Evolutionary conservation across 805 yeast species (phyloP).

Genomic region (Zygoascus tannicola): DNA sequence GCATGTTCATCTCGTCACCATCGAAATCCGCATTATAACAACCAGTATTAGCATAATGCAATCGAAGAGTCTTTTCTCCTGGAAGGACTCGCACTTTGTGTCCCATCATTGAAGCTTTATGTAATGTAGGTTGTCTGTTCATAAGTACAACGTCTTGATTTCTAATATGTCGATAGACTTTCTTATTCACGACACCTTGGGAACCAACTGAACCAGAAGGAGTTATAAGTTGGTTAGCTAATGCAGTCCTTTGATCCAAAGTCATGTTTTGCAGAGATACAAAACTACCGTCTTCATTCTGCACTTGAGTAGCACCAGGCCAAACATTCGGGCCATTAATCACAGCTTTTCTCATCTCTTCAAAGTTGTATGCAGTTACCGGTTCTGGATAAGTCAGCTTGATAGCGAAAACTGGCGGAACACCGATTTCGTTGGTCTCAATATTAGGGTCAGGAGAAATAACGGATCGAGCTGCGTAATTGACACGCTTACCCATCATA

Average conservation of each 20-base stretch:
- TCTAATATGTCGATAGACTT: slow-evolving; percentile 88
- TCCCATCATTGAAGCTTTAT: slow-evolving; percentile 99
- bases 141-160: slow-evolving; percentile 92
- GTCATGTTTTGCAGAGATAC: slow-evolving; percentile 83
- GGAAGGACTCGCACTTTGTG: slow-evolving; percentile 95
- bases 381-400: slow-evolving; percentile 98
- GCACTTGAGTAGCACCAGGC: slow-evolving; percentile 98
- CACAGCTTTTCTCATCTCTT: slow-evolving; percentile 87
- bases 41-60: slow-evolving; percentile 98
- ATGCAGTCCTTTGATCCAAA: slow-evolving; percentile 83
- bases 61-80: slow-evolving; percentile 90
- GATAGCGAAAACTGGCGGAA: slow-evolving; percentile 96
- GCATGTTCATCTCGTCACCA: slow-evolving; percentile 99
- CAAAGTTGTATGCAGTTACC: slow-evolving; percentile 83
- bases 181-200: slow-evolving; percentile 67
- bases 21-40: slow-evolving; percentile 98
- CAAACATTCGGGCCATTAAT: slow-evolving; percentile 95
- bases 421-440: slow-evolving; percentile 97
- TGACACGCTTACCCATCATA: slow-evolving; percentile 99
- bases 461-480: slow-evolving; percentile 97
- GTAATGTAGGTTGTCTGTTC: slow-evolving; percentile 99
- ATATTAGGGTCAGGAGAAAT: slow-evolving; percentile 98
- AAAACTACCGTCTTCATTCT: slow-evolving; percentile 86
- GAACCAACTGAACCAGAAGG: slow-evolving; percentile 49
- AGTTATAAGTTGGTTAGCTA: slow-evolving; percentile 89